A percentile compares a stretch with the other conserved stretches of the same genome.
Evolutionary conservation across 495 filamentous ascomycete species (phyloP).

Genomic region (Penicillium tannophilum): DNA sequence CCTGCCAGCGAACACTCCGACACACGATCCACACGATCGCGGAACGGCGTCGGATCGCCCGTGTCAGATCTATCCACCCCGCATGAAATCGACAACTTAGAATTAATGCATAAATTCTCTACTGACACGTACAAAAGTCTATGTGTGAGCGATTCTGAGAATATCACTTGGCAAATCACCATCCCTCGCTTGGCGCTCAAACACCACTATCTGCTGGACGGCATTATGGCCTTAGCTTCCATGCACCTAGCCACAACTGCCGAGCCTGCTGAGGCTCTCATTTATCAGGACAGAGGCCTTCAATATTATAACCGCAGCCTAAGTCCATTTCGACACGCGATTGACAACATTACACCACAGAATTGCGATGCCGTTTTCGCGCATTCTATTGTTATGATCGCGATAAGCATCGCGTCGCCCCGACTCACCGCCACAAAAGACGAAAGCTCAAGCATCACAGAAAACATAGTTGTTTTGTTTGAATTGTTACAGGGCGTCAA

Average conservation of each 20-base stretch:
- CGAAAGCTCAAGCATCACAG: conserved; percentile 24
- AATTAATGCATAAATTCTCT: conserved; percentile 23
- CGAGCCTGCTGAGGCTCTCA: conserved; percentile 30
- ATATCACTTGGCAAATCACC: conserved; percentile 29
- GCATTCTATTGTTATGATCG: conserved; percentile 49
- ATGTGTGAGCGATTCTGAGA: conserved; percentile 26
- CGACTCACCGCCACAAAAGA: conserved; percentile 28
- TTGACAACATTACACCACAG: conserved; percentile 43
- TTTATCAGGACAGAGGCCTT: conserved; percentile 45
- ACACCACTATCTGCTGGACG: conserved; percentile 52
- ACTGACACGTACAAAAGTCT: conserved; percentile 22
- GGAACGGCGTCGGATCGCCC: conserved; percentile 19
- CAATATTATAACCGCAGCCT: conserved; percentile 50
- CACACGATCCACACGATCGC: conserved; percentile 9
- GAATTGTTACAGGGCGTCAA: conserved; percentile 35
- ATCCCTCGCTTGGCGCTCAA: conserved; percentile 46
- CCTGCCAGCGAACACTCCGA: neutral
- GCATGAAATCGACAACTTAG: conserved; percentile 26
- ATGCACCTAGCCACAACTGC: conserved; percentile 47
- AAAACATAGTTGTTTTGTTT: conserved; percentile 29
- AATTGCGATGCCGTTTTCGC: conserved; percentile 50
- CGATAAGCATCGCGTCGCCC: conserved; percentile 43
- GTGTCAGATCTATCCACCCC: conserved; percentile 20
- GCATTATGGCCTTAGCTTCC: conserved; percentile 54
- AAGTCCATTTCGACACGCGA: conserved; percentile 39